A percentile compares a stretch with the other conserved stretches of the same genome.
phyloP scores from a whole-genome alignment of 2,329 filamentous ascomycete genomes.

The Fusarium euwallaceae region DNA sequence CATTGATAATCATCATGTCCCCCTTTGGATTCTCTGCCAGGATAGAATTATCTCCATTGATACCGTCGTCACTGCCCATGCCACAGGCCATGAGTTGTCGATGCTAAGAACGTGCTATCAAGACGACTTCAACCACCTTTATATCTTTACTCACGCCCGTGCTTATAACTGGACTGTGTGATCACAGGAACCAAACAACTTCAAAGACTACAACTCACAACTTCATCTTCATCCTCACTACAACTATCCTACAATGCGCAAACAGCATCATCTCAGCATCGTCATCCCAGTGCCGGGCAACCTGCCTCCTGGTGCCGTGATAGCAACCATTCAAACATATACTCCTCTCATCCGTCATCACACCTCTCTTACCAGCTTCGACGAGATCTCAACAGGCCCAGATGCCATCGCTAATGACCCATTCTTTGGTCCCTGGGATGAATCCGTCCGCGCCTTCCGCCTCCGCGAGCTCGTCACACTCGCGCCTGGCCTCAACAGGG shows the following conservation, averaged over 20 bases:
- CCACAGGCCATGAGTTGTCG: constrained; percentile 10
- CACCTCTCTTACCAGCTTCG: constrained; percentile 52
- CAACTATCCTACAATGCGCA: constrained; percentile 45
- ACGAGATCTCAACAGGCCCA: constrained; percentile 51
- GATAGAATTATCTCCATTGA: constrained; percentile 29
- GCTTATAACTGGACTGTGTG: not conserved
- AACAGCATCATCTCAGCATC: constrained; percentile 52
- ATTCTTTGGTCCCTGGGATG: constrained; percentile 57
- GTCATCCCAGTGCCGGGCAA: constrained; percentile 57
- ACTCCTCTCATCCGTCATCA: constrained; percentile 59
- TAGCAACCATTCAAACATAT: constrained; percentile 57
- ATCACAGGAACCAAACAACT: not conserved
- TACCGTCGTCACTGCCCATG: constrained; percentile 17
- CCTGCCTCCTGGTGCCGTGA: constrained; percentile 53
- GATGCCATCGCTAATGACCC: constrained; percentile 54
- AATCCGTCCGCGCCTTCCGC: constrained; percentile 52
- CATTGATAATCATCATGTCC: constrained; percentile 40
- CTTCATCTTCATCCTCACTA: not conserved
- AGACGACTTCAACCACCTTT: constrained; percentile 6
- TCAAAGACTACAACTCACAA: not conserved
- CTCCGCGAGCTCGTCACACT: constrained; percentile 52
- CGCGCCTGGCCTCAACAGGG: constrained; percentile 57
- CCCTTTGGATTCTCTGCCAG: constrained; percentile 32
- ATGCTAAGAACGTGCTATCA: constrained; percentile 4
- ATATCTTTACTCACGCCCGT: not conserved